Evolutionary conservation across 768 basidiomycete species (phyloP), one percentile per base, ranked within the genome.

Genomic region (Suillus subluteus): DNA sequence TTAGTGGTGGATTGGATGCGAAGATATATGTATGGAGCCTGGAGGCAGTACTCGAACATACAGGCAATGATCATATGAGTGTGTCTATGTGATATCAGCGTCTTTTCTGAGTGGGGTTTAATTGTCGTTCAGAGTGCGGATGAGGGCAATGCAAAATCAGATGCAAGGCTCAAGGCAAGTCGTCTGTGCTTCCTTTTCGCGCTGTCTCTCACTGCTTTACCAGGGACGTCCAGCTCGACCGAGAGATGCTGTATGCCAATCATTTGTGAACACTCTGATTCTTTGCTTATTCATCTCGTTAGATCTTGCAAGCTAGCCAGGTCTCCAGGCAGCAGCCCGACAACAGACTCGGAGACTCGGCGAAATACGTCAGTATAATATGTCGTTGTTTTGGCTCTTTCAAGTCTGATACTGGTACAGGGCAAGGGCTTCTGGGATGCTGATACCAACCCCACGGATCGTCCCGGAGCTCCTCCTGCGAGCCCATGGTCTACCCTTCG

Each of bases 11-110:
- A 32, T 32, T 32, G 30, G 30, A 32, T 32, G 30, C 30, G 4
- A 32, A 32, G 30, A 32, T 32, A 32, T 32, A 32, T 32, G 30
- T 32, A 32, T 32, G 30, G 30, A 32, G 30, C 30, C 37, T 37
- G 37, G 54, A 30, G 76, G 61, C 23, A 26, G 61, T 21, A 9
- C 35, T 62, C 32, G n/a, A 21, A n/a, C 44, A 48, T n/a, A 9
- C 21, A 16, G 30, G 30, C 6, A 7, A 8, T 32, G 26, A 18
- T 32, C 6, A 9, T 7, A 16, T 30, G 6, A 21, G 44, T 18
- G 18, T 44, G 44, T 8, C 30, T 32, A 32, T 32, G 30, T 32
- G 21, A 11, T 48, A n/a, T n/a, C 6, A 37, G 37, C 3, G 30
- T 9, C 30, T 32, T 32, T 9, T 18, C 52, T 54, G 32, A 54